Base-by-base conservation (phyloP, 768 basidiomycete genomes). In the Podaxis carcinomalis region DNA sequence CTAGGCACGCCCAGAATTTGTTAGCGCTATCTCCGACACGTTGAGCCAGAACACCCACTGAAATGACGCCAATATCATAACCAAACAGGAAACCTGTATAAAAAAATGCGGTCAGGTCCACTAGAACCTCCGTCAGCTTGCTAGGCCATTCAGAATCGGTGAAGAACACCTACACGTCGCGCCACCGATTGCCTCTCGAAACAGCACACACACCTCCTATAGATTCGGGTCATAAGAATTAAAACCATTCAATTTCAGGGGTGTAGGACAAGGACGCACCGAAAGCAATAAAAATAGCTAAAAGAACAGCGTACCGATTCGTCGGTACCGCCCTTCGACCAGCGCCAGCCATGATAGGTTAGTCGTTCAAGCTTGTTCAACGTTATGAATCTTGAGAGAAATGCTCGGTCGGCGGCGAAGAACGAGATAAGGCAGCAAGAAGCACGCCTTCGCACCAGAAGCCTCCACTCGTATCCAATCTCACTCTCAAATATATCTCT, bases 21-120 rank as follows among this genome's bases (percentile, higher is more conserved):
- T 62, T 39, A 56, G 14, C n/a, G 11, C 51, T 25, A 39, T 25
- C 11, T 7, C 40, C 7, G 32, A 16, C 23, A 40, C 2, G 11
- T 49, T 58, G 2, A 19, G 9, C 7, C 4, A 25, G 28, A 32
- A 55, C 3, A 69, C 80, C 56, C 62, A 88, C 86, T 58, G 88
- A 89, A 62, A 89, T 89, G 57, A 90, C 85, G 70, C 89, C 87
- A 69, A 90, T 88, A 64, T 90, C 88, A 70, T 89, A 90, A 63
- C 88, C 87, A 59, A 88, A 89, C 7, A 89, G 72, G 69, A 87
- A 88, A 10, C 85, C 86, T 83, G 42, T 51, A 19, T n/a, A 23
- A 36, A 47, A 5, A 13, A 35, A 28, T 28, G 44, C 5, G 11
- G 47, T 39, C 13, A 37, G 27, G 14, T 39, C 47, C 19, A 32